These are phyloP conservation scores for Chaetomium fimeti DNA, from an alignment of 495 filamentous ascomycete species.

Conservation along the genomic window DNA sequence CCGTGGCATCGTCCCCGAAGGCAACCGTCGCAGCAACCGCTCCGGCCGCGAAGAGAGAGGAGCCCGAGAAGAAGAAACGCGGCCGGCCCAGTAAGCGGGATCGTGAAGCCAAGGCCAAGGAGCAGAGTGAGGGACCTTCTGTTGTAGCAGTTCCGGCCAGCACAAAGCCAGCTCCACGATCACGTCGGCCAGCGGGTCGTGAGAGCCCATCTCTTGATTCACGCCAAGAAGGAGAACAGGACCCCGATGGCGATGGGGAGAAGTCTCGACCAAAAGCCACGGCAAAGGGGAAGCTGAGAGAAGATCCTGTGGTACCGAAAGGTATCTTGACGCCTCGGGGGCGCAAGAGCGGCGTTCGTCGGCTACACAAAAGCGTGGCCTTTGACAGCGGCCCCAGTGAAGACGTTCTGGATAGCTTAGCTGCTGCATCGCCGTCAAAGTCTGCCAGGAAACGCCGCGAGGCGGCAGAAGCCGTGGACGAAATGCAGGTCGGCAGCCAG, in stretches of 20 bases:
- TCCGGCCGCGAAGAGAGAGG: conserved; percentile 10
- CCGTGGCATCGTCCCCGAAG: conserved; percentile 2
- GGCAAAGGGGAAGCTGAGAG: conserved; percentile 3
- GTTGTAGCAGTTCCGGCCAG: conserved; percentile 9
- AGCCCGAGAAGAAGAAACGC: conserved; percentile 24
- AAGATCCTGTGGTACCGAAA: conserved; percentile 31
- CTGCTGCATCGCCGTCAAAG: conserved; percentile 12
- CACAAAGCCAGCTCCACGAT: not conserved
- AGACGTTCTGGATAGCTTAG: conserved; percentile 26
- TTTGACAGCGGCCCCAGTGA: conserved; percentile 35
- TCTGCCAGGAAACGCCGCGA: conserved; percentile 17
- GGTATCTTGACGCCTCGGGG: conserved; percentile 45
- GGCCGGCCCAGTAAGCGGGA: conserved; percentile 26
- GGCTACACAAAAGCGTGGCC: conserved; percentile 41
- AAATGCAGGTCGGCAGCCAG: conserved; percentile 13
- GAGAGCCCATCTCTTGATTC: not conserved
- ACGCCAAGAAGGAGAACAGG: not conserved
- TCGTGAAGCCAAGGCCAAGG: conserved; percentile 15
- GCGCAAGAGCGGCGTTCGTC: conserved; percentile 24
- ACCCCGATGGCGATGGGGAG: not conserved
- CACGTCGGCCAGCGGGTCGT: not conserved
- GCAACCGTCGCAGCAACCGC: not conserved
- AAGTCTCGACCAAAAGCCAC: not conserved
- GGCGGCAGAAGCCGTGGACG: conserved; percentile 22
- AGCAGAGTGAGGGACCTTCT: not conserved